Conservation (phyloP, 1,284 basidiomycete species). For the Pseudozyma sp. region DNA sequence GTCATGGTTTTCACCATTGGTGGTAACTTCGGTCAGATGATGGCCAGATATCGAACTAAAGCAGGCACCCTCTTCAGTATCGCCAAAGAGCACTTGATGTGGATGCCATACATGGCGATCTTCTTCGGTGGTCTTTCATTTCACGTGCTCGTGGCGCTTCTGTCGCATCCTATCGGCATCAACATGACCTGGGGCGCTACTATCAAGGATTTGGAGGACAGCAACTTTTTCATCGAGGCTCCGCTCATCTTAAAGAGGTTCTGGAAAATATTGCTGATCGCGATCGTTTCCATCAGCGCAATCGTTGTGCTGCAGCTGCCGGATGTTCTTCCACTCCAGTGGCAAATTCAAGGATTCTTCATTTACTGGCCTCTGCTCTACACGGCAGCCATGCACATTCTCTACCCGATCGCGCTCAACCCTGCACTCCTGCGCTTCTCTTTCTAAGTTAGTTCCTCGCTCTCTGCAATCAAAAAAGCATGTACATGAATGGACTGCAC, state of each 20-base stretch:
- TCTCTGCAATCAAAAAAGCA: no score
- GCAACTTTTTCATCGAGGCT: slow-evolving; percentile 86
- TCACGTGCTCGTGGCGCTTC: slow-evolving; percentile 76
- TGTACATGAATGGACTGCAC: no score
- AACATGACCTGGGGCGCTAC: slow-evolving; percentile 79
- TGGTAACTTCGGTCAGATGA: slow-evolving; percentile 78
- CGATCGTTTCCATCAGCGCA: slow-evolving; percentile 74
- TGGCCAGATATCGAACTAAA: slow-evolving; percentile 82
- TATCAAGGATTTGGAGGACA: slow-evolving; percentile 52
- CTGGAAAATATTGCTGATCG: slow-evolving; percentile 73
- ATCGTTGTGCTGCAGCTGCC: slow-evolving; percentile 55
- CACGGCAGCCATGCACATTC: slow-evolving; percentile 26
- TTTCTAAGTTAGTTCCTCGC: slow-evolving; percentile 43
- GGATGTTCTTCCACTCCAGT: slow-evolving; percentile 74
- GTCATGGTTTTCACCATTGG: slow-evolving; percentile 80
- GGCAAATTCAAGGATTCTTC: slow-evolving; percentile 71
- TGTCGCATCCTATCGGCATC: slow-evolving; percentile 84
- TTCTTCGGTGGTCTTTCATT: slow-evolving; percentile 45
- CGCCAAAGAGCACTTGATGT: slow-evolving; percentile 77
- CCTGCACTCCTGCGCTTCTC: slow-evolving; percentile 54
- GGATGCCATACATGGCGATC: slow-evolving; percentile 75
- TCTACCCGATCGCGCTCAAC: slow-evolving; percentile 56
- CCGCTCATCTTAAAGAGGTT: slow-evolving; percentile 75
- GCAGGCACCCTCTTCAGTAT: slow-evolving; percentile 74
- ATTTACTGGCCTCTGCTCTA: slow-evolving; percentile 35